Evolutionary conservation across 2,329 filamentous ascomycete species (phyloP), one percentile per base, ranked within the genome.

Genomic region (Trichoderma harzianum): DNA sequence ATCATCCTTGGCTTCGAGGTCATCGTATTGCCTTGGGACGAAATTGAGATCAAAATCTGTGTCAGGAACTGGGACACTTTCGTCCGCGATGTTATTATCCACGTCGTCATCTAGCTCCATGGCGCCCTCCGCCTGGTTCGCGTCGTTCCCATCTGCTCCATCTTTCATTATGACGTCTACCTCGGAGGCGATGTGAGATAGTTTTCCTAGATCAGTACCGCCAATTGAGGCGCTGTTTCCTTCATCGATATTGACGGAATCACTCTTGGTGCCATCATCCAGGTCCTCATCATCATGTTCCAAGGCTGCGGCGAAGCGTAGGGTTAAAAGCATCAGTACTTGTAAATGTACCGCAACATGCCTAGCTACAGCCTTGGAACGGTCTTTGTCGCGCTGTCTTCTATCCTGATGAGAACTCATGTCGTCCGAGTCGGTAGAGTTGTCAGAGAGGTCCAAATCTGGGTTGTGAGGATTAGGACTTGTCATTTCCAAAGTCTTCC

Each of bases 321-420:
- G 16, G 21, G 72, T 73, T 58, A 73, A 28, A 18, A 64, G 34
- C 69, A 72, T 72, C 8, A 73, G 24, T 12, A 60, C 47, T 24
- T 72, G 72, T n/a, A 73, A 34, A 60, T 73, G 72, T 16, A n/a
- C n/a, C 14, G 72, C 72, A 60, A 73, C 63, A 8, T 73, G 72
- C 18, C 55, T 57, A n/a, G 39, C 32, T 30, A 69, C 30, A 11
- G 34, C 18, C 34, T 69, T 72, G 3, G 69, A 72, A 14, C 26
- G 55, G 3, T 69, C 57, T 30, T 26, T 36, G 7, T 16, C 39
- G 4, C 26, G 51, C 43, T 64, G 24, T 26, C n/a, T 14, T 58
- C 10, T 39, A 4, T 26, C 32, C 36, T 39, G 18, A 24, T 68
- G 39, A 36, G 43, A 63, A 18, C 7, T 36, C 12, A 18, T 51